These are phyloP conservation scores for Trichoderma brevicompactum DNA, from an alignment of 2,329 filamentous ascomycete genomes.

Conservation along the genomic window DNA sequence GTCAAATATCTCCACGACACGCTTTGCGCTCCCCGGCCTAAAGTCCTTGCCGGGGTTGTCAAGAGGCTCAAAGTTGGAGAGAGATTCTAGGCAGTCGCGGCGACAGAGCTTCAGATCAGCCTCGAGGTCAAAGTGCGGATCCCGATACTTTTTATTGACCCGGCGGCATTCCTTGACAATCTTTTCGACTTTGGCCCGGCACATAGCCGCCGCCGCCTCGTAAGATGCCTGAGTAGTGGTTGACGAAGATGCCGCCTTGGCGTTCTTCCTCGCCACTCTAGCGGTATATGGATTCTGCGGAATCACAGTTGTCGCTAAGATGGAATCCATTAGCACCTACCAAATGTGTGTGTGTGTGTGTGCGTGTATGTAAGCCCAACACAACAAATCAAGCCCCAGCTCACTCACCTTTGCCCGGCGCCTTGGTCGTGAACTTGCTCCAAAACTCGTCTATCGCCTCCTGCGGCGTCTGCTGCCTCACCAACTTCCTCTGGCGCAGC, in stretches of 20 bases:
- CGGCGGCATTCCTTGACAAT: conserved; percentile 70
- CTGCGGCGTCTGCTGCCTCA: conserved; percentile 65
- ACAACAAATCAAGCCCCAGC: not conserved
- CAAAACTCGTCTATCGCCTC: conserved; percentile 73
- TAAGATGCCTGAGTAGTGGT: conserved; percentile 69
- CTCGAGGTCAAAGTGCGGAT: conserved; percentile 87
- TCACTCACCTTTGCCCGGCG: conserved; percentile 66
- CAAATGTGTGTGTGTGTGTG: too few species aligned
- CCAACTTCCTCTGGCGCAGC: conserved; percentile 1
- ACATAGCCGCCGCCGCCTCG: conserved; percentile 71
- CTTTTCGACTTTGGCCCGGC: conserved; percentile 65
- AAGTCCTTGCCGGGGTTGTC: conserved; percentile 42
- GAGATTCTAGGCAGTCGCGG: conserved; percentile 55
- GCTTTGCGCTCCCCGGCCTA: conserved; percentile 62
- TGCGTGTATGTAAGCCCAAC: too few species aligned
- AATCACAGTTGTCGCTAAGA: conserved; percentile 67
- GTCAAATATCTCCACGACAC: conserved; percentile 76
- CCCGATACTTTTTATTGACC: conserved; percentile 83
- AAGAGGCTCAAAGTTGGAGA: conserved; percentile 42
- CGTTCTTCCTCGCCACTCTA: conserved; percentile 60
- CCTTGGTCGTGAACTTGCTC: conserved; percentile 70
- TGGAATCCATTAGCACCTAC: not conserved
- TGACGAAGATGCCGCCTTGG: conserved; percentile 55
- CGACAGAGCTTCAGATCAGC: conserved; percentile 67
- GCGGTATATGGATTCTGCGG: conserved; percentile 70